Conservation (phyloP, 148 eudicot genomes). For the Spergularia marina region DNA sequence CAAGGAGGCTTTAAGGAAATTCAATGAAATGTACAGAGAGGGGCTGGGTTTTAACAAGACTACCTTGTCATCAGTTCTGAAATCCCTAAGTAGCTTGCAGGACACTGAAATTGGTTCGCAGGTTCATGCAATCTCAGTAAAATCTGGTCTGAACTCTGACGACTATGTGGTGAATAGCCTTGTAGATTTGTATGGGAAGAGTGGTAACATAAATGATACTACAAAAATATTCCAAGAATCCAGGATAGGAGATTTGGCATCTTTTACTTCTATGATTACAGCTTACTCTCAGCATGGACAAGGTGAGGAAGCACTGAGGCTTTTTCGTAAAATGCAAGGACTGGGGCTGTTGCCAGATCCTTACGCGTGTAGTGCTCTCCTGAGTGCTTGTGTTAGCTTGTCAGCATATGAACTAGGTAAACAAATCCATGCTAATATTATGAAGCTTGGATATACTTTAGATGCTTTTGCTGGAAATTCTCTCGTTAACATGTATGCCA, state of each 20-base stretch:
- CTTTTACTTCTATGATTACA: constrained; percentile 67
- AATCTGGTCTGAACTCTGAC: constrained; percentile 50
- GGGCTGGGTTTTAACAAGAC: constrained; percentile 52
- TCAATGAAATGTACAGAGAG: constrained; percentile 38
- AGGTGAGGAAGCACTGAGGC: constrained; percentile 71
- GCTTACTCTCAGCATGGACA: constrained; percentile 66
- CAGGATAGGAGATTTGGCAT: constrained; percentile 42
- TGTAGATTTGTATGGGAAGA: constrained; percentile 62
- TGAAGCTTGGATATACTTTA: constrained; percentile 49
- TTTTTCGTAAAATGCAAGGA: constrained; percentile 46
- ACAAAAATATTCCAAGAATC: constrained; percentile 46
- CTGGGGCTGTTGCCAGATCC: constrained; percentile 50
- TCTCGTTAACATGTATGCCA: constrained; percentile 77
- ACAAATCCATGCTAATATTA: constrained; percentile 59
- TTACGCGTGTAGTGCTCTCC: constrained; percentile 60
- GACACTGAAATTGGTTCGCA: constrained; percentile 36
- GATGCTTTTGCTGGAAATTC: constrained; percentile 70
- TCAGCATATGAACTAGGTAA: constrained; percentile 78
- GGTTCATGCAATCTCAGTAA: constrained; percentile 53
- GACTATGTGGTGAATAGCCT: constrained; percentile 57
- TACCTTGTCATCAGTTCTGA: constrained; percentile 56
- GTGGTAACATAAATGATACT: constrained; percentile 44
- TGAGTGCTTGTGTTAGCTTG: constrained; percentile 64
- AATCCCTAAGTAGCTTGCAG: constrained; percentile 49
- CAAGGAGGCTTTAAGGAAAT: constrained; percentile 43